These are phyloP conservation scores for Turritis glabra DNA, from an alignment of 345 rosid species.

Conservation along the genomic window DNA sequence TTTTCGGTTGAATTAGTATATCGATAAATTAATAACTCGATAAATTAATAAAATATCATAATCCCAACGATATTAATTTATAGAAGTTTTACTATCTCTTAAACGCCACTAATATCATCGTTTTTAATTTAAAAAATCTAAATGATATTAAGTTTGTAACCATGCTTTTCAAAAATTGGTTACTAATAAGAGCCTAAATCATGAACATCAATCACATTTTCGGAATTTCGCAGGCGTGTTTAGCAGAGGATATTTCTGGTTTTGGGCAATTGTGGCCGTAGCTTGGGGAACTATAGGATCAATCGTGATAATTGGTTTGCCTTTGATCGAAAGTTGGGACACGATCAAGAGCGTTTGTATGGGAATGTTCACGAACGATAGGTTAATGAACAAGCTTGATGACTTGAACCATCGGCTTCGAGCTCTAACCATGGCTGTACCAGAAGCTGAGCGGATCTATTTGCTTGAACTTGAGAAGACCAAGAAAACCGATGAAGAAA, in stretches of 20 bases:
- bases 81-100: background rate
- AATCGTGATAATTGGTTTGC: conserved; percentile 60
- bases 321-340: conserved; percentile 78
- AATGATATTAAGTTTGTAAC: background rate
- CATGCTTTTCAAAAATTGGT: background rate
- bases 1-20: no score
- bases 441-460: conserved; percentile 69
- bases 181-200: background rate
- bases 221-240: conserved; percentile 36
- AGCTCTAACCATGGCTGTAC: conserved; percentile 54
- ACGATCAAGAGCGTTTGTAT: conserved; percentile 55
- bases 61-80: no score
- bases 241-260: conserved; percentile 75
- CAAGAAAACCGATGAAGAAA: conserved; percentile 37
- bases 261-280: conserved; percentile 81
- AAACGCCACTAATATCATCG: no score
- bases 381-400: conserved; percentile 60
- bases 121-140: no score
- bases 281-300: conserved; percentile 94
- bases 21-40: no score
- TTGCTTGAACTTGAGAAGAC: conserved; percentile 59
- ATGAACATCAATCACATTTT: background rate
- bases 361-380: conserved; percentile 85
- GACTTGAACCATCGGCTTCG: conserved; percentile 57
- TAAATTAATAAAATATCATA: no score